Evolutionary conservation across 2,329 filamentous ascomycete genomes (phyloP), one percentile per base, ranked within the genome.

Genomic region (Phaeosphaeria sp.): DNA sequence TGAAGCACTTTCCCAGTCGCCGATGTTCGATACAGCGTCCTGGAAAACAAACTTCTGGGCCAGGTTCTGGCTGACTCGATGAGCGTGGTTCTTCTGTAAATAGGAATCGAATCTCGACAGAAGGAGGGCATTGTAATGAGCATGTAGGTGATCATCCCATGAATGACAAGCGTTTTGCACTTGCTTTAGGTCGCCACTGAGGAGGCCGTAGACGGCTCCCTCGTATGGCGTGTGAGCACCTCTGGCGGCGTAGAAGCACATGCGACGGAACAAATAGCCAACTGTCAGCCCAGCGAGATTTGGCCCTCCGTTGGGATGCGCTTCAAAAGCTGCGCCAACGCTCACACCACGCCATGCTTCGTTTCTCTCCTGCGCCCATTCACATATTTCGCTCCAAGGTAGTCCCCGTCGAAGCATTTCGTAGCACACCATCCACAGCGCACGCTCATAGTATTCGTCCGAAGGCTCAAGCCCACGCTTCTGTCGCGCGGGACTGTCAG

Each of bases 341-440:
- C 90, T 91, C 36, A 94, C 85, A 43, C 92, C 92, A 60, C 94
- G 88, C 94, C 94, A 99, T 60, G 89, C 86, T 78, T 98, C 93
- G 10, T 92, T 91, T 58, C 91, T 86, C 68, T 94, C 90, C 47
- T 89, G 82, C 69, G 93, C 96, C 92, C 93, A 97, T 49, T 93
- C 90, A 54, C 88, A 86, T 62, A 98, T 90, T 39, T 90, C 86
- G 9, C 85, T 79, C 79, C 90, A 87, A 60, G 84, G 87, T 64
- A 87, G 89, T n/a, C 95, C 95, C 46, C 93, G 88, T 49, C 94
- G 88, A 52, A 99, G 82, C 82, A 97, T 91, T 75, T 97, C 92
- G 81, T 93, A 98, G 78, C 92, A 95, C n/a, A 91, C 90, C 59
- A 93, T 84, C 93, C 95, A 98, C 47, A 96, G 91, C 2, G 93